Evolutionary conservation across 192 early-diverging fungal species (phyloP).

Genomic region (Coemansia sp.): DNA sequence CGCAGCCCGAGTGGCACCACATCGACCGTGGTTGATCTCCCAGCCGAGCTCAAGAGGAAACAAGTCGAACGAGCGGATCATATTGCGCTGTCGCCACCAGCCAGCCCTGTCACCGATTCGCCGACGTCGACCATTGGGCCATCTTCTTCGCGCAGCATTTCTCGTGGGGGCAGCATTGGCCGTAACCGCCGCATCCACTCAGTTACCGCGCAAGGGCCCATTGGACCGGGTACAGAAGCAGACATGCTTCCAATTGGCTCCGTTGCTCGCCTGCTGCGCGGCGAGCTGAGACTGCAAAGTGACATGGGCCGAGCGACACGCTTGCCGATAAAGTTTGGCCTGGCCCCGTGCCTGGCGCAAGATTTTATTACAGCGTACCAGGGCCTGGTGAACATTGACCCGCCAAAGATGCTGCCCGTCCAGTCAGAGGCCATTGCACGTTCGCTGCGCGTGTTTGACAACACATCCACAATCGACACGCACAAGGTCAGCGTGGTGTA

Average conservation of each 20-base stretch:
- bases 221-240: slow-evolving; percentile 2
- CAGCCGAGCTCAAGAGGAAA: slow-evolving; percentile 35
- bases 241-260: slow-evolving; percentile 30
- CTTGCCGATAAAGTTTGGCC: slow-evolving; percentile 32
- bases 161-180: slow-evolving; percentile 33
- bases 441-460: slow-evolving; percentile 78
- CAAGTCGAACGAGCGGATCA: slow-evolving; percentile 16
- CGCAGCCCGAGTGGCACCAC: slow-evolving; percentile 78
- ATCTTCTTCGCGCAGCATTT: slow-evolving; percentile 2
- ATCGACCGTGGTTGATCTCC: slow-evolving; percentile 54
- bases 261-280: slow-evolving; percentile 30
- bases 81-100: slow-evolving; percentile 4
- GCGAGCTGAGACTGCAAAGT: slow-evolving; percentile 24
- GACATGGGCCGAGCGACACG: slow-evolving; percentile 8
- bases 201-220: slow-evolving; percentile 1
- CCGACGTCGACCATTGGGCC: slow-evolving; percentile 39
- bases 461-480: slow-evolving; percentile 82
- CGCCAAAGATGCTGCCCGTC: slow-evolving; percentile 62
- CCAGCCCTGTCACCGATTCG: slow-evolving; percentile 35
- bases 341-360: slow-evolving; percentile 40
- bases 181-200: slow-evolving; percentile 31
- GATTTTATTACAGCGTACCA: slow-evolving; percentile 63
- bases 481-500: slow-evolving; percentile 96
- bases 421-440: slow-evolving; percentile 68
- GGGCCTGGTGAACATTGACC: slow-evolving; percentile 56